These are phyloP conservation scores for Jaltomata sinuosa DNA, from an alignment of 257 asterid genomes.

Conservation along the genomic window DNA sequence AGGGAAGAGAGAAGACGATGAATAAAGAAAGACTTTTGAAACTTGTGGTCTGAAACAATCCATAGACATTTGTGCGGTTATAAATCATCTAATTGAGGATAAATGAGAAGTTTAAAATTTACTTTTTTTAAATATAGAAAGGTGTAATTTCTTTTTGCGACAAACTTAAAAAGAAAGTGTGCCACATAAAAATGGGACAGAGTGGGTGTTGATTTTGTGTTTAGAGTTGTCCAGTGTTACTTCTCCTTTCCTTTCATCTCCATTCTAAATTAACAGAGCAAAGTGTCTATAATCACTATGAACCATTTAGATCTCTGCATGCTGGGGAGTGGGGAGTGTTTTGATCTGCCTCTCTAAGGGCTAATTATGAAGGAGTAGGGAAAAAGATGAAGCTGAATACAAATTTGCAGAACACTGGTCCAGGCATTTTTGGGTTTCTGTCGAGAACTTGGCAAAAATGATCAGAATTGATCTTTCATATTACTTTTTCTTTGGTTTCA, in stretches of 20 bases:
- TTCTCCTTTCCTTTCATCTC: neutral
- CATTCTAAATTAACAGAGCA: neutral
- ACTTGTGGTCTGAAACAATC: neutral
- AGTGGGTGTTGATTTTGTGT: neutral
- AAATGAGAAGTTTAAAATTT: neutral
- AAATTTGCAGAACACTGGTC: neutral
- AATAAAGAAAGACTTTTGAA: neutral
- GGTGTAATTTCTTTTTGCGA: neutral
- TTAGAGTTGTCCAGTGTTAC: neutral
- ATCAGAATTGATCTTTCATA: neutral
- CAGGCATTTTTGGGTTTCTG: neutral
- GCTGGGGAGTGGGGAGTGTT: neutral
- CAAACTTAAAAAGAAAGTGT: neutral
- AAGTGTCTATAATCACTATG: neutral
- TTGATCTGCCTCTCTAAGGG: neutral
- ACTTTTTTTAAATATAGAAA: neutral
- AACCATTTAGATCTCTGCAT: neutral
- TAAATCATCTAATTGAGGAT: neutral
- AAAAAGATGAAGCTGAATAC: neutral
- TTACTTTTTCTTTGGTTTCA: conserved; percentile 25
- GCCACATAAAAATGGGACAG: neutral
- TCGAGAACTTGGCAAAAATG: neutral
- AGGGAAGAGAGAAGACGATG: neutral
- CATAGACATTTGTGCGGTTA: neutral
- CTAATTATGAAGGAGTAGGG: neutral